Evolutionary conservation across 192 early-diverging fungal species (phyloP).

Genomic region (Backusella australiensis): DNA sequence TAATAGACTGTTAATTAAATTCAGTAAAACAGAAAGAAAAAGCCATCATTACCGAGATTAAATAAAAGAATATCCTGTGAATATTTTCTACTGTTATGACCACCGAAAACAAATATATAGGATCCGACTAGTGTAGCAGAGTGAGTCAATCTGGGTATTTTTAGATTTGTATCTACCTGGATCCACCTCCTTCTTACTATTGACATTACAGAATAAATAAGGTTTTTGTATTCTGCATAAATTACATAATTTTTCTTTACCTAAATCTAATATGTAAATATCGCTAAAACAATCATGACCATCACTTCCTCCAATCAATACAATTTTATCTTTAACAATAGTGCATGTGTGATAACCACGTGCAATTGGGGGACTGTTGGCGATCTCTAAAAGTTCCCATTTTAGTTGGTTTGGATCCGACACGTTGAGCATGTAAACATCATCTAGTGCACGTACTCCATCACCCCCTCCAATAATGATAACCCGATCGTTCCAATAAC

Average conservation of each 20-base stretch:
- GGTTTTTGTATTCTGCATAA: neutral
- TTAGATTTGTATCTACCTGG: conserved; percentile 60
- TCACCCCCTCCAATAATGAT: conserved; percentile 90
- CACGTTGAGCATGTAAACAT: conserved; percentile 66
- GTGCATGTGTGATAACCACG: conserved; percentile 89
- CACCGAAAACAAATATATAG: conserved; percentile 87
- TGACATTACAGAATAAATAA: conserved; percentile 4
- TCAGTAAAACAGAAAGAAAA: neutral
- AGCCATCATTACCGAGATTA: conserved; percentile 59
- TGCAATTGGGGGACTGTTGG: conserved; percentile 63
- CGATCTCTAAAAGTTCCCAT: conserved; percentile 67
- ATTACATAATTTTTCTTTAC: conserved; percentile 28
- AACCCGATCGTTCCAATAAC: conserved; percentile 68
- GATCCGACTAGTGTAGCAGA: conserved; percentile 85
- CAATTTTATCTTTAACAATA: conserved; percentile 71
- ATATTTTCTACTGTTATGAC: conserved; percentile 82
- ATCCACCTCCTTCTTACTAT: conserved; percentile 57
- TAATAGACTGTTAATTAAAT: neutral
- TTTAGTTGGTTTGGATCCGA: conserved; percentile 30
- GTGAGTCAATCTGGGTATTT: conserved; percentile 75
- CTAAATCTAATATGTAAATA: conserved; percentile 59
- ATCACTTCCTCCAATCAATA: conserved; percentile 89
- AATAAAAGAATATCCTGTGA: conserved; percentile 80
- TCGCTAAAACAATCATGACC: conserved; percentile 80
- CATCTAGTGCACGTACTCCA: conserved; percentile 76